Conservation (phyloP, 2,329 filamentous ascomycete species). For the Colletotrichum sp. region DNA sequence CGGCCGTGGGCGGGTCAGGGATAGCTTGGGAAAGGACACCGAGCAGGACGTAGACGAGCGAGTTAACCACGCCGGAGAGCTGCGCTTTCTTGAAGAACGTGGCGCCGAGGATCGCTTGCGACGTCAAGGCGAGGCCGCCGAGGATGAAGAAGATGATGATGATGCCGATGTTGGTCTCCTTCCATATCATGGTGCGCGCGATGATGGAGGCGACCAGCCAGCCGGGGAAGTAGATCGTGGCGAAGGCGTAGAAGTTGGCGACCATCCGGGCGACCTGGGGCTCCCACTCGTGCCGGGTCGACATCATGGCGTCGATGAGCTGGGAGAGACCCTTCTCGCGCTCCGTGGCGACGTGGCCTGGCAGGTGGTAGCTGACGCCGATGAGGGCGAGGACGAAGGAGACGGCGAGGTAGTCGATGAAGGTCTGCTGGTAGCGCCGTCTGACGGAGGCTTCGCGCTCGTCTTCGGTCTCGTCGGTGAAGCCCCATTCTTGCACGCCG, state of each 20-base stretch:
- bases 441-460: conserved; percentile 62
- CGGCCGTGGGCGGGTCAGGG: conserved; percentile 63
- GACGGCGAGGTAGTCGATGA: conserved; percentile 70
- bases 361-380: conserved; percentile 74
- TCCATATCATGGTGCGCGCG: conserved; percentile 66
- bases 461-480: conserved; percentile 42
- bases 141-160: conserved; percentile 78
- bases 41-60: conserved; percentile 75
- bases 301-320: conserved; percentile 78
- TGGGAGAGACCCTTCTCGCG: conserved; percentile 75
- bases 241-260: conserved; percentile 71
- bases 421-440: conserved; percentile 65
- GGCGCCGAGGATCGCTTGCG: conserved; percentile 81
- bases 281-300: conserved; percentile 60
- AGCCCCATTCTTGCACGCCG: conserved; percentile 32
- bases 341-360: conserved; percentile 73
- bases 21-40: conserved; percentile 84
- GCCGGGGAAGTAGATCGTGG: conserved; percentile 64
- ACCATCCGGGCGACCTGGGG: conserved; percentile 42
- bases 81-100: conserved; percentile 88
- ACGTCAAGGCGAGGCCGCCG: conserved; percentile 75
- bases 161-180: conserved; percentile 66
- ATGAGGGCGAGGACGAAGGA: conserved; percentile 74
- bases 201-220: conserved; percentile 63
- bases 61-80: conserved; percentile 81